Evolutionary conservation across 2,329 filamentous ascomycete species (phyloP), one percentile per base, ranked within the genome.

Genomic region (Onygena corvina): DNA sequence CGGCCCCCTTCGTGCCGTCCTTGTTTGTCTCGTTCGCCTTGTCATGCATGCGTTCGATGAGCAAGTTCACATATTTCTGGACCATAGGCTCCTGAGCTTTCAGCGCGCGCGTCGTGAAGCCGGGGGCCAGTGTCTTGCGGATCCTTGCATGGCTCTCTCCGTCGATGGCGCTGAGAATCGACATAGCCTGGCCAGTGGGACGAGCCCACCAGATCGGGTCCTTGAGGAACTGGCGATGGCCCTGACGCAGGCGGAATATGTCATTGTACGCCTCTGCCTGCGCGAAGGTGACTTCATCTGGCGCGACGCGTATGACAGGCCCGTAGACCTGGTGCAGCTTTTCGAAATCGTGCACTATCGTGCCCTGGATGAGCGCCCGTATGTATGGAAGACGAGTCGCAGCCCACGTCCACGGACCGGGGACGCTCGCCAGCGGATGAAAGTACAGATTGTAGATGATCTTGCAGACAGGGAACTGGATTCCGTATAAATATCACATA

Each of bases 81-180:
- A 71, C 54, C 2, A 66, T 42, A 0, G 56, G 54, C 48, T 66
- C 67, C 49, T 68, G 69, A 9, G 62, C 60, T 9, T 56, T 54
- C 8, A 72, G 50, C 1, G 65, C 64, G 42, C 62, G 62, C 34
- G 68, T 65, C 0, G 66, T 68, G 50, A 72, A 71, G 0, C 64
- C 67, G 49, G 64, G 63, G 3, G 59, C 48, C 6, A 72, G 50
- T 2, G 60, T 47, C 0, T 56, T 53, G 18, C 67, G 61, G 31
- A 53, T 50, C 8, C 46, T 27, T 4, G 45, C 45, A 51, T 51
- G 49, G 12, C 16, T 29, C 11, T n/a, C 35, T 25, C 33, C 14
- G 12, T 47, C 46, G 4, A 47, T 44, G 1, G 45, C 49, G 27
- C 34, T 47, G 12, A 51, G 44, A 18, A 51, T 36, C 11, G 38